These are phyloP conservation scores for Phellopilus nigrolimitatus DNA, from an alignment of 1,284 basidiomycete species.

Conservation along the genomic window DNA sequence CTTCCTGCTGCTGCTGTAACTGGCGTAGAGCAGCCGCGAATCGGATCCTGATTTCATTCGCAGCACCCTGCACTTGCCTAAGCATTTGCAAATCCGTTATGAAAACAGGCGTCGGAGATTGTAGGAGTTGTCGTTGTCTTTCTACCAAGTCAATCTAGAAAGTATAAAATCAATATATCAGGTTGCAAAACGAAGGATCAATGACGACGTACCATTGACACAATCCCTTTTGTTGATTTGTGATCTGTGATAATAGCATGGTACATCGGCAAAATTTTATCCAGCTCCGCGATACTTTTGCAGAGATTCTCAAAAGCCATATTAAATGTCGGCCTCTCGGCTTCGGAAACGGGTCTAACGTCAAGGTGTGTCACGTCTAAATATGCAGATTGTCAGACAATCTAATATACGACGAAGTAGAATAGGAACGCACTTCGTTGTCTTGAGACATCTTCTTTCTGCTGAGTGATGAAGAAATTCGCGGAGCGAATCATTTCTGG, in stretches of 20 bases:
- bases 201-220: slow-evolving; percentile 44
- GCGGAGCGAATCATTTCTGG: neutral
- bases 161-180: slow-evolving; percentile 19
- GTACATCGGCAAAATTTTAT: slow-evolving; percentile 46
- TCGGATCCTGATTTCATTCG: neutral
- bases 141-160: slow-evolving; percentile 41
- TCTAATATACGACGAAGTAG: neutral
- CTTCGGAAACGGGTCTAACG: slow-evolving; percentile 9
- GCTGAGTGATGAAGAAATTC: neutral
- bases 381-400: neutral
- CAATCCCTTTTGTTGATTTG: slow-evolving; percentile 40
- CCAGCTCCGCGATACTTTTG: slow-evolving; percentile 41
- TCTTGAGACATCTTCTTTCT: neutral
- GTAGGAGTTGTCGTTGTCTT: slow-evolving; percentile 46
- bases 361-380: neutral
- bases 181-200: slow-evolving; percentile 10
- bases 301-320: slow-evolving; percentile 41
- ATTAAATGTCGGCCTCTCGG: slow-evolving; percentile 6
- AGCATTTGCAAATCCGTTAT: slow-evolving; percentile 43
- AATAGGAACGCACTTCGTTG: neutral
- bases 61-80: slow-evolving; percentile 38
- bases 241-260: slow-evolving; percentile 42
- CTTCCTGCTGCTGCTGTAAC: too few relatives aligned
- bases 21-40: too few relatives aligned
- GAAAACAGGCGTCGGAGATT: slow-evolving; percentile 43